Evolutionary conservation across 1,284 basidiomycete species (phyloP).

Genomic region (Melampsora larici-populina): DNA sequence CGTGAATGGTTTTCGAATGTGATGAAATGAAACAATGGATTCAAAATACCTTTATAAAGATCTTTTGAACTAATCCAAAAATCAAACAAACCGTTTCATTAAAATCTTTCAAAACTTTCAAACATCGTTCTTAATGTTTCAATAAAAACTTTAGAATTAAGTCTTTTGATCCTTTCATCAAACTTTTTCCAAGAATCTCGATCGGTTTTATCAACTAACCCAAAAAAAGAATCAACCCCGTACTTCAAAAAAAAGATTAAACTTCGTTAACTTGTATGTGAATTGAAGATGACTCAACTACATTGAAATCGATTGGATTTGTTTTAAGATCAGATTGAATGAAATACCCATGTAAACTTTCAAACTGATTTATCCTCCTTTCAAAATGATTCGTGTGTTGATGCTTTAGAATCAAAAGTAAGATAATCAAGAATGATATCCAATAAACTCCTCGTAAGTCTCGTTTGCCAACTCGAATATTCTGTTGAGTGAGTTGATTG

Average conservation of each 20-base stretch:
- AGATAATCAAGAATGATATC: too few species aligned
- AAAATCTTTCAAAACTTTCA: too few species aligned
- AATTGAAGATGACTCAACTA: background rate
- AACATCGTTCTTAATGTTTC: too few species aligned
- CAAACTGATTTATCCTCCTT: constrained; percentile 15
- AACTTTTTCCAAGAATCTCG: constrained; percentile 19
- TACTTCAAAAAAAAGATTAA: background rate
- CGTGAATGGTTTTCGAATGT: too few species aligned
- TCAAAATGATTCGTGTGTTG: background rate
- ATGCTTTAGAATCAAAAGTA: too few species aligned
- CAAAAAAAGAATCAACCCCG: constrained; percentile 23
- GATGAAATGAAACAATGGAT: background rate
- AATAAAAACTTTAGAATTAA: background rate
- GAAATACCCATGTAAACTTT: constrained; percentile 16
- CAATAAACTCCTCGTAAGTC: too few species aligned
- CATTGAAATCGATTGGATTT: constrained; percentile 2
- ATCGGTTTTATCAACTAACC: constrained; percentile 4
- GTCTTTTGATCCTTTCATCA: constrained; percentile 1
- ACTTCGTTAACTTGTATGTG: background rate
- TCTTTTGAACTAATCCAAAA: constrained; percentile 19
- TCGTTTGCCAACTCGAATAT: too few species aligned
- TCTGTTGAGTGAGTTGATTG: too few species aligned
- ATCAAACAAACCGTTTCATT: background rate
- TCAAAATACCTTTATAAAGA: background rate
- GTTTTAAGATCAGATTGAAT: constrained; percentile 21